Percentiles rank a stretch among this genome's conserved stretches.
Conservation (phyloP, 208 protist genomes). For the Leishmania mexicana region DNA sequence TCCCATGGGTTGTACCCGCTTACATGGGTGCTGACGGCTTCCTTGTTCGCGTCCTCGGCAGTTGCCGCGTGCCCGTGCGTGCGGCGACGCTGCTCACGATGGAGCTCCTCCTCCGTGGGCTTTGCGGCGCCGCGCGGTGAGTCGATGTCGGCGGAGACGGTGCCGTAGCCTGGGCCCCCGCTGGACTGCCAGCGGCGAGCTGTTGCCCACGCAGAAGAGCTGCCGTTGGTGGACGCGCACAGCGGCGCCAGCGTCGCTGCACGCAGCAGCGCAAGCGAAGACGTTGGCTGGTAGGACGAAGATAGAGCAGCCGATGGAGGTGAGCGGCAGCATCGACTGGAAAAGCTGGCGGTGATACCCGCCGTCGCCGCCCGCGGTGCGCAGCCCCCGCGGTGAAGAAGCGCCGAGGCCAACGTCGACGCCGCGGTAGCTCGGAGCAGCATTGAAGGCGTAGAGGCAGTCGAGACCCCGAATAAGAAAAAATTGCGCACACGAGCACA, state of each 20-base stretch:
- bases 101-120: slow-evolving; percentile 59
- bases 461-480: neutral
- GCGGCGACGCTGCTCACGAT: slow-evolving; percentile 40
- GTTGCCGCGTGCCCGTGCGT: slow-evolving; percentile 29
- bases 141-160: slow-evolving; percentile 72
- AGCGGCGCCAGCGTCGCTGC: neutral
- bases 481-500: too few species aligned
- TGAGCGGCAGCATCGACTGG: slow-evolving; percentile 1
- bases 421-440: neutral
- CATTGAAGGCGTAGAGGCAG: neutral
- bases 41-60: slow-evolving; percentile 38
- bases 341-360: neutral
- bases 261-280: slow-evolving; percentile 3
- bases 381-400: neutral
- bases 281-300: neutral
- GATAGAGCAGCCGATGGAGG: neutral
- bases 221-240: neutral
- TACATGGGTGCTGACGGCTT: slow-evolving; percentile 45
- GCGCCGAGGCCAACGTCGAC: neutral
- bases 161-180: slow-evolving; percentile 44
- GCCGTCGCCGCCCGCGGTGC: neutral
- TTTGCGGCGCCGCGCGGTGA: slow-evolving; percentile 43
- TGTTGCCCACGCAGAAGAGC: slow-evolving; percentile 2
- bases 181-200: slow-evolving; percentile 30
- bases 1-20: slow-evolving; percentile 88